Base-by-base conservation (phyloP, 164 flowering plant species). In the Annona cherimola region DNA sequence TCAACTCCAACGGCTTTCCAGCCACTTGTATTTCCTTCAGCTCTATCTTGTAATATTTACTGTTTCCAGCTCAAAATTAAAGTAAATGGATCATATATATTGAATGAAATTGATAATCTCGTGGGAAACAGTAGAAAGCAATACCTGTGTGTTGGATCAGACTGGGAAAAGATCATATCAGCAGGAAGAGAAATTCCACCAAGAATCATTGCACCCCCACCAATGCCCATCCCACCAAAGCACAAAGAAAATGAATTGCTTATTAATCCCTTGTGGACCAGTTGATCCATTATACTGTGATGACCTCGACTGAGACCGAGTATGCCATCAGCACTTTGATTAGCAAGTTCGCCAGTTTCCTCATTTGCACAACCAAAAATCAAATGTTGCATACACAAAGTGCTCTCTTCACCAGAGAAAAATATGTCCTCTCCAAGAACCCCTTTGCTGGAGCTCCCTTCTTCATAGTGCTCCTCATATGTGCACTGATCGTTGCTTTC, bases 151-250 rank as follows among this genome's bases (percentile, higher is more conserved):
- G 1, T 82, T 71, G 97, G 86, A 73, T 96, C 90, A 59, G 99
- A 96, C 65, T 80, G 73, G 42, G 89, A 61, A 74, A 85, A 96
- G 46, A 92, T 89, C 99, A 92, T 96, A 64, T 79, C 91, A 42
- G 79, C 18, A 5, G 97, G 98, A 40, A 87, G 83, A 78, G 88
- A 66, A 68, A 93, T 82, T 70, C 84, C 88, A 77, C 99, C 99
- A 77, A 96, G 97, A 76, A 96, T 84, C 99, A 96, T 93, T 41
- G 97, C 89, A 72, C 99, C 99, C 41, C 99, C 98, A 62, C 98
- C 99, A 79, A 96, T 50, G 74, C 79, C 92, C 98, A 93, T 96
- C 54, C 99, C 99, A 70, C 99, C 99, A 81, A 88, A 96, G 72
- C 99, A 96, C 63, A 96, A 80, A 18, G 98, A 90, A 78, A 96